phyloP scores from a whole-genome alignment of 2,329 filamentous ascomycete genomes.

The Scedosporium minutisporum region DNA sequence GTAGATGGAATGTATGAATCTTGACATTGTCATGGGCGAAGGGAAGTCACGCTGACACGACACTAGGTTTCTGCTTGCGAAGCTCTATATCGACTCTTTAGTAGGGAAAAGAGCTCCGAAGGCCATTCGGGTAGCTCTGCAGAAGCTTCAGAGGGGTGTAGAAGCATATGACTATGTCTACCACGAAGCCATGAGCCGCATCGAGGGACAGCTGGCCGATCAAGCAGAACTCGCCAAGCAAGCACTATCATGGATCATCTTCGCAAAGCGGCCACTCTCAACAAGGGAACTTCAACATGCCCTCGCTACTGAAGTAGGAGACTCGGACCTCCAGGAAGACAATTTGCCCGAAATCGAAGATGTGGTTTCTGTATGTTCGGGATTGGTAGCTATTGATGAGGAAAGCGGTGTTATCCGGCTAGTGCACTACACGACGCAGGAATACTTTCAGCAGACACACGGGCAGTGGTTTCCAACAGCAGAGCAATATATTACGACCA shows the following conservation, averaged over 20 bases:
- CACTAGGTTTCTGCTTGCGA: background rate
- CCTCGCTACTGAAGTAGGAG: constrained; percentile 23
- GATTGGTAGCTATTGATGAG: constrained; percentile 30
- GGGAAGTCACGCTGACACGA: background rate
- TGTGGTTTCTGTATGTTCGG: constrained; percentile 27
- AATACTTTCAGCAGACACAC: constrained; percentile 27
- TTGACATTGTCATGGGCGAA: background rate
- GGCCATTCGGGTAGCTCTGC: constrained; percentile 15
- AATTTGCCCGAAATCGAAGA: constrained; percentile 23
- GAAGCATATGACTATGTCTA: constrained; percentile 23
- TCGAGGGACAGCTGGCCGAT: constrained; percentile 24
- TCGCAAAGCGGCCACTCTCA: constrained; percentile 22
- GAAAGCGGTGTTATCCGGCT: constrained; percentile 27
- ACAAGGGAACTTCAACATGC: constrained; percentile 30
- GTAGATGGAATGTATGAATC: constrained; percentile 7
- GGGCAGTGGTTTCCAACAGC: constrained; percentile 20
- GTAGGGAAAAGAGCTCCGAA: constrained; percentile 17
- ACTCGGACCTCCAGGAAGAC: constrained; percentile 20
- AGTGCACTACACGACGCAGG: constrained; percentile 35
- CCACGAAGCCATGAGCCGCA: constrained; percentile 28
- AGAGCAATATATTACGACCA: constrained; percentile 16
- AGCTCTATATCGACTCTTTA: constrained; percentile 13
- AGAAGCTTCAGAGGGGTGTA: constrained; percentile 19
- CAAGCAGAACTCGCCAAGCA: constrained; percentile 25
- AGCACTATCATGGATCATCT: constrained; percentile 31